Base-by-base conservation (phyloP, 192 early-diverging fungal species). In the Podila horticola region DNA sequence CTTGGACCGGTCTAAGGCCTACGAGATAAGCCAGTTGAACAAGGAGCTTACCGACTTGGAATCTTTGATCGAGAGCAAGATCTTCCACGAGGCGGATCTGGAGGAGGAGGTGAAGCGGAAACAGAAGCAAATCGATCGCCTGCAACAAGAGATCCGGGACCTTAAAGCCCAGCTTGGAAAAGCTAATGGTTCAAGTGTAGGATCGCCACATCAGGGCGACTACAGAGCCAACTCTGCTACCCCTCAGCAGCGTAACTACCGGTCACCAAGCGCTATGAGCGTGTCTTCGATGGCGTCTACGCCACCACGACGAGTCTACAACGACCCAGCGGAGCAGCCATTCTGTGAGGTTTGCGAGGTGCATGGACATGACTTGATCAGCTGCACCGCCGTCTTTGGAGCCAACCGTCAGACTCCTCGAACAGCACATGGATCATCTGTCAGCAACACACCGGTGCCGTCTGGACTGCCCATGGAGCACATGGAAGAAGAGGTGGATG, bases 311-410 rank as follows among this genome's bases (percentile, higher is more conserved):
- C 33, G 30, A 33, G 59, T 36, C 24, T 2, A 60, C 5, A 48
- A 66, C 4, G 62, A 71, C 41, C 59, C 67, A 3, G 11, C 31
- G 10, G 48, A 66, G 30, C 58, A 51, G 2, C 62, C 82, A 36
- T 90, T 86, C 70, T 94, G 92, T 59, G 91, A 92, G 67, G 86
- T 93, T n/a, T 94, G 93, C 74, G 93, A 93, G 52, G 67, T 85
- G n/a, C 60, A 70, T 48, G 90, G 89, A 4, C 93, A 94, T 62
- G 86, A 88, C 45, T 82, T 93, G 30, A 86, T 89, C 15, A 84
- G 85, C 65, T 94, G 93, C 62, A 84, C 66, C 50, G 87, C 86
- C 17, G 84, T 88, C 28, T 86, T 87, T 62, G 71, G 75, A n/a
- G 31, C 65, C 29, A 66, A 50, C 41, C 49, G 65, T 4, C 61